These are phyloP conservation scores for Suhomyces anneliseae DNA, from an alignment of 1,139 yeast species.

Conservation along the genomic window DNA sequence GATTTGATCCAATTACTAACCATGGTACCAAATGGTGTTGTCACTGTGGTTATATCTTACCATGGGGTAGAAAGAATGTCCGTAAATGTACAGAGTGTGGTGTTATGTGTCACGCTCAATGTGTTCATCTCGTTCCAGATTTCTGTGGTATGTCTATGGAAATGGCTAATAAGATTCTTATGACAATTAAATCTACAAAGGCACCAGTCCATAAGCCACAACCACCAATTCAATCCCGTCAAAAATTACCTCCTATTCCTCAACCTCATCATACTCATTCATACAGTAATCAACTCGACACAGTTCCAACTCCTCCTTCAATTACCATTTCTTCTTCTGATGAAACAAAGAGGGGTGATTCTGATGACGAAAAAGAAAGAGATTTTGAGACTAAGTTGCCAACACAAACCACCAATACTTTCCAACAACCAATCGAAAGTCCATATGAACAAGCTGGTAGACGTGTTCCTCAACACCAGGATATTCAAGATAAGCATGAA, in stretches of 20 bases:
- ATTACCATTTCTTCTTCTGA: slow-evolving; percentile 8
- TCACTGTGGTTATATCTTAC: slow-evolving; percentile 94
- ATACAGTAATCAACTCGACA: slow-evolving; percentile 3
- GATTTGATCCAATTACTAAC: slow-evolving; percentile 86
- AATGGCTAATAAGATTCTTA: slow-evolving; percentile 85
- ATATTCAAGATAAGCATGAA: slow-evolving; percentile 14
- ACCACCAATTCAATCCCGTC: slow-evolving; percentile 6
- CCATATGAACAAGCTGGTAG: slow-evolving; percentile 26
- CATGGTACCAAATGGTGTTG: slow-evolving; percentile 99
- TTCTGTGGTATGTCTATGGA: slow-evolving; percentile 99
- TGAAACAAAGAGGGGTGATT: slow-evolving; percentile 5
- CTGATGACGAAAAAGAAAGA: slow-evolving; percentile 31
- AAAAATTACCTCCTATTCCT: slow-evolving; percentile 1
- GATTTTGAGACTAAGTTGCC: slow-evolving; percentile 31
- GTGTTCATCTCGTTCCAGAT: slow-evolving; percentile 94
- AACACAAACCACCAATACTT: slow-evolving; percentile 33
- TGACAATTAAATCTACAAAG: slow-evolving; percentile 81
- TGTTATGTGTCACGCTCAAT: slow-evolving; percentile 87
- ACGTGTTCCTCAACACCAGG: slow-evolving; percentile 24
- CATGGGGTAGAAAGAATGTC: slow-evolving; percentile 94
- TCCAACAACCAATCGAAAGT: slow-evolving; percentile 35
- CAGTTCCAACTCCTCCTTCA: slow-evolving; percentile 12
- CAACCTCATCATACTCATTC: slow-evolving; percentile 1
- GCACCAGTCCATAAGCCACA: slow-evolving; percentile 29
- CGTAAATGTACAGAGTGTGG: slow-evolving; percentile 95